Evolutionary conservation across 2,329 filamentous ascomycete genomes (phyloP).

Genomic region (Xylariaceae sp.): DNA sequence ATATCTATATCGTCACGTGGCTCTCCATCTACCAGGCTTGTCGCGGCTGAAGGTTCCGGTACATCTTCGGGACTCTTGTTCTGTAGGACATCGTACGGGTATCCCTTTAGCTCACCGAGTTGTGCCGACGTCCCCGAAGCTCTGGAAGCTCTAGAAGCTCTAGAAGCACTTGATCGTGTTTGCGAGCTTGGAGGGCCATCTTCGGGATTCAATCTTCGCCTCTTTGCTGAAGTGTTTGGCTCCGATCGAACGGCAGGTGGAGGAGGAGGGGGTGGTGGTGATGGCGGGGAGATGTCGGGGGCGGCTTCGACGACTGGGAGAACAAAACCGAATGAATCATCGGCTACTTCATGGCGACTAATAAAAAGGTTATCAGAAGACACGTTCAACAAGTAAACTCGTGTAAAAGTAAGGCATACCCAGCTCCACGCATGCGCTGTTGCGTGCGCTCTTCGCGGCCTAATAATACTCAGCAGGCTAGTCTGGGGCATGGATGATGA

Average conservation of each 20-base stretch:
- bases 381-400: neutral
- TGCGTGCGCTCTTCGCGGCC: conserved; percentile 65
- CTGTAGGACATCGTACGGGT: conserved; percentile 23
- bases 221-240: conserved; percentile 54
- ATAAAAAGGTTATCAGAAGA: conserved; percentile 12
- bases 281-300: conserved; percentile 21
- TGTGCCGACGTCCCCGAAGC: conserved; percentile 20
- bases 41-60: conserved; percentile 5
- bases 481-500: neutral
- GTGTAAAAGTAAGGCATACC: conserved; percentile 47
- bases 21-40: conserved; percentile 2
- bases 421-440: conserved; percentile 66
- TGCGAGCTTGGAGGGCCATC: conserved; percentile 16
- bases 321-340: conserved; percentile 61
- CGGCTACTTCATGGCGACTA: conserved; percentile 60
- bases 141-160: conserved; percentile 16
- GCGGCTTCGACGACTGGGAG: conserved; percentile 42
- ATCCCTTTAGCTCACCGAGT: conserved; percentile 22
- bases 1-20: conserved; percentile 7
- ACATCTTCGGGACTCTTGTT: conserved; percentile 19
- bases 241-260: conserved; percentile 40
- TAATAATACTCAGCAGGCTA: conserved; percentile 30
- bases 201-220: conserved; percentile 41
- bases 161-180: conserved; percentile 24
- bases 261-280: conserved; percentile 26